Conservation (phyloP, 2,329 filamentous ascomycete genomes). For the Penicillium expansum region DNA sequence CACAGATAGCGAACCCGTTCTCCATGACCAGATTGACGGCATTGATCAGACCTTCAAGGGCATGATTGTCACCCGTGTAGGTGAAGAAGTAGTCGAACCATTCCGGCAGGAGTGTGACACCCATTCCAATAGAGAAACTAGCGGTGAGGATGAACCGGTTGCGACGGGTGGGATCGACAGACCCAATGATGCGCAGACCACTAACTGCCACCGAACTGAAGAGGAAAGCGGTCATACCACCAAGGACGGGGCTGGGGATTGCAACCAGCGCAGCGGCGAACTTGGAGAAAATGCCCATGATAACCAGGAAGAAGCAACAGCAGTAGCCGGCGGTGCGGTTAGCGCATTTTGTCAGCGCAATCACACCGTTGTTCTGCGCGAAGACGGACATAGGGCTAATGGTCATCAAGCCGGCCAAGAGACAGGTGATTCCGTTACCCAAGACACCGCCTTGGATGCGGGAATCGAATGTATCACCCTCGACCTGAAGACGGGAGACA, state of each 20-base stretch:
- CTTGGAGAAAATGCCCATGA: conserved; percentile 70
- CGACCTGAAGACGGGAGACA: conserved; percentile 62
- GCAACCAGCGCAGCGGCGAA: conserved; percentile 66
- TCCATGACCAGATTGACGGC: conserved; percentile 66
- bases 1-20: conserved; percentile 62
- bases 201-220: conserved; percentile 65
- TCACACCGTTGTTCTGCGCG: conserved; percentile 68
- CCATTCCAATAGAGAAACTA: conserved; percentile 59
- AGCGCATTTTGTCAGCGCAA: conserved; percentile 65
- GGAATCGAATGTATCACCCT: conserved; percentile 63
- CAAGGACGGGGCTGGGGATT: conserved; percentile 55
- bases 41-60: conserved; percentile 58
- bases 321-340: conserved; percentile 67
- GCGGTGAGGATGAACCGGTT: conserved; percentile 67
- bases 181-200: conserved; percentile 64
- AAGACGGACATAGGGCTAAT: conserved; percentile 68
- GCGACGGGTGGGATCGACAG: conserved; percentile 61
- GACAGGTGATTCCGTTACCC: conserved; percentile 64
- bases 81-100: conserved; percentile 51
- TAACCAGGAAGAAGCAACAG: conserved; percentile 62
- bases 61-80: conserved; percentile 57
- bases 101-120: conserved; percentile 48
- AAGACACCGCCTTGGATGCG: conserved; percentile 67
- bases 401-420: conserved; percentile 62
- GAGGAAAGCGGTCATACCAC: conserved; percentile 60